A percentile compares a stretch with the other conserved stretches of the same genome.
phyloP scores from a whole-genome alignment of 1,284 basidiomycete genomes.

The Pyrrhoderma lamaoense region DNA sequence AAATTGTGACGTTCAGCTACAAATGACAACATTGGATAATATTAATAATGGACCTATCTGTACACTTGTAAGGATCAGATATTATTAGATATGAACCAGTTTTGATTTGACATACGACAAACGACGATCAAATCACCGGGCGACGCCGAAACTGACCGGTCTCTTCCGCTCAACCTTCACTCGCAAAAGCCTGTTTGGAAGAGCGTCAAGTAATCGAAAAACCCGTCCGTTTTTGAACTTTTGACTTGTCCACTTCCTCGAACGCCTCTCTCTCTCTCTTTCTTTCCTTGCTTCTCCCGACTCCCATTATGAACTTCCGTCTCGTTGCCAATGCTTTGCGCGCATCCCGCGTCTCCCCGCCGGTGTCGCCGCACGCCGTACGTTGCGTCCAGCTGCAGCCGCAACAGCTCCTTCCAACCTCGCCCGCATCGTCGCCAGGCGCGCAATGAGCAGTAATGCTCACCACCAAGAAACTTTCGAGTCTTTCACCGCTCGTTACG shows the following conservation, averaged over 20 bases:
- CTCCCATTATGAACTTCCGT: conserved; percentile 13
- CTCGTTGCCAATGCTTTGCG: conserved; percentile 11
- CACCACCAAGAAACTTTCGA: conserved; percentile 91
- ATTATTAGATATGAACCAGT: no score
- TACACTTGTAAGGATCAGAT: no score
- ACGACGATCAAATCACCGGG: no score
- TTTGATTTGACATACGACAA: no score
- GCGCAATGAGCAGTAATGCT: conserved; percentile 5
- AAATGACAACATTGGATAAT: no score
- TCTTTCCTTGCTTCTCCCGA: not conserved
- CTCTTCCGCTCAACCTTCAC: no score
- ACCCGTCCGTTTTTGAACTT: no score
- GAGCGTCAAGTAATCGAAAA: no score
- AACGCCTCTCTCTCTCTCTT: not conserved
- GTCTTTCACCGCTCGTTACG: conserved; percentile 89
- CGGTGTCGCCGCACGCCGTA: not conserved
- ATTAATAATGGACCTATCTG: no score
- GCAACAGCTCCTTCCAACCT: conserved; percentile 1
- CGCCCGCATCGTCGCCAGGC: conserved; percentile 4
- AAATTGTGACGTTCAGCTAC: no score
- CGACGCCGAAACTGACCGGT: no score
- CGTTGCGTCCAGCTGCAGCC: conserved; percentile 1
- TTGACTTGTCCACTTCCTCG: not conserved
- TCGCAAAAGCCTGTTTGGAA: no score
- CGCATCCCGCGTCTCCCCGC: not conserved